Conservation (phyloP, 192 early-diverging fungal species). For the Spizellomyces punctatus region DNA sequence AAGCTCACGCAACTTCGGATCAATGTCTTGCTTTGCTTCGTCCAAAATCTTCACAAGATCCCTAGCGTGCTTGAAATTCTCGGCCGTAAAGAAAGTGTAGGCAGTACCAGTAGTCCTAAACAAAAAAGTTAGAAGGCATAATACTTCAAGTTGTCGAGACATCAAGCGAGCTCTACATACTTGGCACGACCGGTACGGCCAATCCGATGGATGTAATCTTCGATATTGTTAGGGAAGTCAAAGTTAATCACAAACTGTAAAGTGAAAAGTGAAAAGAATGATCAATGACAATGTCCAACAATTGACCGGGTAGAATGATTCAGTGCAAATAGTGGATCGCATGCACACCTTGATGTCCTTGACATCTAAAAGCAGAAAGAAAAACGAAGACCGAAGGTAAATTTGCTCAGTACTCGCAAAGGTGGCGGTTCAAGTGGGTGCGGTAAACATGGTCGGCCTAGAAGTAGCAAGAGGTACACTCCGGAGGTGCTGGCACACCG, state of each 20-base stretch:
- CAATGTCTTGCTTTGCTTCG: conserved; percentile 61
- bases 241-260: conserved; percentile 82
- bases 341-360: conserved; percentile 45
- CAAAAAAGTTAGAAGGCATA: neutral
- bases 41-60: conserved; percentile 56
- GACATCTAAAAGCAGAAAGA: conserved; percentile 41
- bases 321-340: neutral
- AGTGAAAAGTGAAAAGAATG: conserved; percentile 7
- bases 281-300: neutral
- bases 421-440: neutral
- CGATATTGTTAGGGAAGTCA: conserved; percentile 93
- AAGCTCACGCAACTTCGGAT: conserved; percentile 49
- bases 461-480: conserved; percentile 1
- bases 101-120: conserved; percentile 55
- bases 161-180: conserved; percentile 27
- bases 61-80: conserved; percentile 54
- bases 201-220: conserved; percentile 90
- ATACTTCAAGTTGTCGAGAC: neutral
- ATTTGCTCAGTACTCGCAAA: conserved; percentile 15
- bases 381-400: conserved; percentile 4
- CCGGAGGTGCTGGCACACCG: neutral
- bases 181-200: conserved; percentile 67
- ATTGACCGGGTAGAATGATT: neutral
- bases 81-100: conserved; percentile 62
- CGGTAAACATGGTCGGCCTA: conserved; percentile 1